A percentile compares a stretch with the other conserved stretches of the same genome.
phyloP scores from a whole-genome alignment of 75 land plant species.

The Cryptomeria japonica region DNA sequence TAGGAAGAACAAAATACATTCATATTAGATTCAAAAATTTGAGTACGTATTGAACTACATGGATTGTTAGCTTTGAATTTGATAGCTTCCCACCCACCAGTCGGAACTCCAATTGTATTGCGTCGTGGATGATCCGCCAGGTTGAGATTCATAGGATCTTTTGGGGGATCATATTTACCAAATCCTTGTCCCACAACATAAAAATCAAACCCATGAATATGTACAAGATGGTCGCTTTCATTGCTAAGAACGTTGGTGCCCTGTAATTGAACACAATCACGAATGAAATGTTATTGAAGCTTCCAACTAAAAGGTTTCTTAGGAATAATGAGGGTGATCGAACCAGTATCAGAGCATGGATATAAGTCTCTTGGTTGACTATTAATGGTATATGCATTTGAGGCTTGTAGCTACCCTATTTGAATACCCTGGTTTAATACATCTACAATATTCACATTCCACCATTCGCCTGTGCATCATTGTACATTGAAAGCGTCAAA shows the following conservation, averaged over 20 bases:
- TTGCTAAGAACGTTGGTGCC: neutral
- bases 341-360: too few relatives aligned
- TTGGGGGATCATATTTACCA: neutral
- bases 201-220: neutral
- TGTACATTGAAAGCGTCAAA: too few relatives aligned
- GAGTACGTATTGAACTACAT: neutral
- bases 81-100: neutral
- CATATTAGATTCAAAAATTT: too few relatives aligned
- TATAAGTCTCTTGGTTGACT: too few relatives aligned
- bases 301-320: too few relatives aligned
- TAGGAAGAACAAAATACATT: too few relatives aligned
- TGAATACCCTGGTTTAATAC: too few relatives aligned
- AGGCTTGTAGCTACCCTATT: too few relatives aligned
- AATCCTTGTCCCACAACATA: neutral
- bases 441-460: too few relatives aligned
- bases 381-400: too few relatives aligned
- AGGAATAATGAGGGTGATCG: too few relatives aligned
- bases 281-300: slow-evolving; percentile 8
- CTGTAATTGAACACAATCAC: neutral
- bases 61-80: neutral
- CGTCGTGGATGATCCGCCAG: neutral
- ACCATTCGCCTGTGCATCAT: too few relatives aligned
- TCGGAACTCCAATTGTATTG: neutral
- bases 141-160: neutral
- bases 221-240: neutral